phyloP scores from a whole-genome alignment of 2,329 filamentous ascomycete genomes.

The Huntiella savannae region DNA sequence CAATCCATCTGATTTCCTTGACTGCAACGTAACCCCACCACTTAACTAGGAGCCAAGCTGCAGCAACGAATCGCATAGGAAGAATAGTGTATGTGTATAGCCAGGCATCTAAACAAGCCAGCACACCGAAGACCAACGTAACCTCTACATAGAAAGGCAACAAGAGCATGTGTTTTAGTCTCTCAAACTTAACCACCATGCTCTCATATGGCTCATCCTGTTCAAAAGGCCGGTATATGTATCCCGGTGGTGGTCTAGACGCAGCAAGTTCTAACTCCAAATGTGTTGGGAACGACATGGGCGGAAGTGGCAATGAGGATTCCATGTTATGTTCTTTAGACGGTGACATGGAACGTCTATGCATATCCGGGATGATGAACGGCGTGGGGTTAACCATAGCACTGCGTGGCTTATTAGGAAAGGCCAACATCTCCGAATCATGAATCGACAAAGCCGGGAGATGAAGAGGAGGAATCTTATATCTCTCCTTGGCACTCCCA shows the following conservation, averaged over 20 bases:
- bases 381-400: conserved; percentile 23
- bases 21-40: conserved; percentile 61
- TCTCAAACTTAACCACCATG: conserved; percentile 76
- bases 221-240: conserved; percentile 39
- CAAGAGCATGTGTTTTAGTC: conserved; percentile 72
- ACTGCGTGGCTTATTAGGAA: conserved; percentile 17
- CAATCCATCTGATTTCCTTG: conserved; percentile 53
- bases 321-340: conserved; percentile 14
- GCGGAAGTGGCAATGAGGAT: conserved; percentile 37
- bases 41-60: conserved; percentile 51
- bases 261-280: conserved; percentile 45
- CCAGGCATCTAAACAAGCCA: conserved; percentile 91
- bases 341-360: neutral
- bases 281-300: conserved; percentile 47
- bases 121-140: conserved; percentile 67
- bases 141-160: conserved; percentile 68
- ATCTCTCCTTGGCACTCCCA: neutral
- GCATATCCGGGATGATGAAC: conserved; percentile 10
- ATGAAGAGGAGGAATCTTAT: neutral
- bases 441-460: conserved; percentile 33
- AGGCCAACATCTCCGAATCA: conserved; percentile 21
- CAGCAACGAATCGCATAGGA: conserved; percentile 70
- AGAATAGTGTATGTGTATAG: conserved; percentile 92
- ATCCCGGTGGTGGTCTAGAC: conserved; percentile 42
- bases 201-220: conserved; percentile 67